phyloP scores from a whole-genome alignment of 129 eudicot genomes.

The Helichrysum umbraculigerum region DNA sequence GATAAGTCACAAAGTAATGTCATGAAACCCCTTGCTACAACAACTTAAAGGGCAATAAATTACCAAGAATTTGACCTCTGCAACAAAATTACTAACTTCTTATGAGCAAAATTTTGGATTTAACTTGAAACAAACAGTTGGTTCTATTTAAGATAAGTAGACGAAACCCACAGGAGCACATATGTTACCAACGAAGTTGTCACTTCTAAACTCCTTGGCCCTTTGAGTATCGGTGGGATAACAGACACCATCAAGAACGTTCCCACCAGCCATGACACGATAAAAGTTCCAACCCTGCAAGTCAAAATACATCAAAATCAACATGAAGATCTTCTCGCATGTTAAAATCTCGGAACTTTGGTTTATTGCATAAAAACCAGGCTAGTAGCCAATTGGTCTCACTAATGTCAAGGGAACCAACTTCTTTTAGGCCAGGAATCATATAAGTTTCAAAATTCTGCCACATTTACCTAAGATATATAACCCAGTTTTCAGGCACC shows the following conservation, averaged over 20 bases:
- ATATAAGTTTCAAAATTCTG: not conserved
- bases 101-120: slow-evolving; percentile 34
- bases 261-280: slow-evolving; percentile 82
- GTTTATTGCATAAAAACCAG: slow-evolving; percentile 9
- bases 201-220: slow-evolving; percentile 91
- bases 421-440: not conserved
- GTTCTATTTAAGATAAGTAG: slow-evolving; percentile 82
- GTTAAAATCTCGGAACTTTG: not conserved
- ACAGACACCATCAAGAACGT: slow-evolving; percentile 93
- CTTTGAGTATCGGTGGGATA: slow-evolving; percentile 81
- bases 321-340: slow-evolving; percentile 5
- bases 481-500: not conserved
- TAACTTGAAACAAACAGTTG: slow-evolving; percentile 20
- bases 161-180: slow-evolving; percentile 86
- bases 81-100: slow-evolving; percentile 30
- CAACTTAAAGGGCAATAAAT: slow-evolving; percentile 19
- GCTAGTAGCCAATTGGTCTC: not conserved
- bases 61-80: slow-evolving; percentile 21
- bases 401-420: not conserved
- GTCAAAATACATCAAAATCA: slow-evolving; percentile 11
- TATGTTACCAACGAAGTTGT: slow-evolving; percentile 86
- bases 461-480: not conserved
- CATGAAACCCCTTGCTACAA: slow-evolving; percentile 30
- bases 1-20: slow-evolving; percentile 22
- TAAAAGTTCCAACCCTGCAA: slow-evolving; percentile 84